A percentile compares a stretch with the other conserved stretches of the same genome.
Conservation (phyloP, 768 basidiomycete species). For the Sporobolomyces phaffii region DNA sequence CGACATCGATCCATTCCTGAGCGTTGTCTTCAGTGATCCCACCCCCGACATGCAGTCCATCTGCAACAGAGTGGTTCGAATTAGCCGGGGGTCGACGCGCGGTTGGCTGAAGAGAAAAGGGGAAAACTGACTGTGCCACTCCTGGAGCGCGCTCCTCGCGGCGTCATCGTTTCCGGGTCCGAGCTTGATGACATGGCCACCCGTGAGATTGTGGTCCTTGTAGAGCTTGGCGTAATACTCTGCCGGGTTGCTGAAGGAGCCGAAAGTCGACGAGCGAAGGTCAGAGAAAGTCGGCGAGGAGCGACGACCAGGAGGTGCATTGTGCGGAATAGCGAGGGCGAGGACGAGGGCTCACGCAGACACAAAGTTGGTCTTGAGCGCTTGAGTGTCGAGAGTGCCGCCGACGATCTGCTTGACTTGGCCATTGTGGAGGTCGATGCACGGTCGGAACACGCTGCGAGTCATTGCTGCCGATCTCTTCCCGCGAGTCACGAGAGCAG, state of each 20-base stretch:
- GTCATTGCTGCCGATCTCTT: conserved; percentile 5
- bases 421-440: conserved; percentile 93
- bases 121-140: conserved; percentile 68
- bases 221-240: conserved; percentile 76
- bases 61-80: conserved; percentile 46
- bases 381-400: conserved; percentile 71
- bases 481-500: neutral
- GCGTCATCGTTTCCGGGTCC: conserved; percentile 83
- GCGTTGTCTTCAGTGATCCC: conserved; percentile 81
- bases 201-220: conserved; percentile 59
- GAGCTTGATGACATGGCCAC: conserved; percentile 94
- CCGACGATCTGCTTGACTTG: conserved; percentile 98
- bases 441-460: conserved; percentile 65
- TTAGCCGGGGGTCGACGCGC: neutral
- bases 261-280: no score
- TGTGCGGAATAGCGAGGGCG: neutral
- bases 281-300: neutral
- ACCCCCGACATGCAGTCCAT: conserved; percentile 82
- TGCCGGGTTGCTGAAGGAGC: conserved; percentile 52
- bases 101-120: neutral
- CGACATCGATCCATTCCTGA: conserved; percentile 71
- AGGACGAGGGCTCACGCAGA: conserved; percentile 61
- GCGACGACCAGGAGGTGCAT: no score
- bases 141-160: conserved; percentile 70
- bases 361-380: conserved; percentile 82